Base-by-base conservation (phyloP, 2,329 filamentous ascomycete genomes). In the Microascus cirrosus region DNA sequence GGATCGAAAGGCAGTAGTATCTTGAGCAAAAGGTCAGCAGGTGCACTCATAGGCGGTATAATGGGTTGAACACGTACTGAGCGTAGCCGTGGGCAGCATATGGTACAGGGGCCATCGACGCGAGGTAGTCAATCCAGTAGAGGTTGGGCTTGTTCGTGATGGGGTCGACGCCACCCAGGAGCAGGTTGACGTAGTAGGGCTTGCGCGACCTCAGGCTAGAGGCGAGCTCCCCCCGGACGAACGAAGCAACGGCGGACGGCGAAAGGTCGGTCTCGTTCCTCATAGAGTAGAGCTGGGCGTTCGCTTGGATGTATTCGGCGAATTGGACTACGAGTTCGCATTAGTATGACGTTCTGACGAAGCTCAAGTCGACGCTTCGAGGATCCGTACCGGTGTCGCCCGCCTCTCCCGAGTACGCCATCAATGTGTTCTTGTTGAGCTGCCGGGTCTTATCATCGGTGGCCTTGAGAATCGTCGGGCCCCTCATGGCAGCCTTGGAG, bases 61-160 rank as follows among this genome's bases (percentile, higher is more conserved):
- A 24, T 2, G 25, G 52, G 28, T 11, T 25, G 24, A 36, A n/a
- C 10, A 71, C 87, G 61, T 85, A 91, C 87, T 99, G 94, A 65
- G 94, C 94, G 75, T 99, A 99, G 65, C 94, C 94, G 67, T 99
- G 95, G 61, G 94, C 94, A 54, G 94, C 95, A 70, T 99, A 99
- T 58, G 94, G 94, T 54, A 99, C 79, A 35, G 89, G 83, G 4
- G 91, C 93, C 69, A 92, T 76, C 61, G 92, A 86, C 63, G 93
- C 94, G 68, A 99, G 84, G 75, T 97, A 97, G 72, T 99, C 93
- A 66, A 96, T 82, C 94, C 94, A 99, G 81, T 95, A 96, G 64
- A 99, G 77, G 68, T 87, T 87, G 32, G 94, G 93, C 80, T 94
- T 89, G 74, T 90, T 82, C 64, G 89, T 91, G 74, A 95, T 94